Base-by-base conservation (phyloP, 2,329 filamentous ascomycete species). In the Ophiostoma piceae region DNA sequence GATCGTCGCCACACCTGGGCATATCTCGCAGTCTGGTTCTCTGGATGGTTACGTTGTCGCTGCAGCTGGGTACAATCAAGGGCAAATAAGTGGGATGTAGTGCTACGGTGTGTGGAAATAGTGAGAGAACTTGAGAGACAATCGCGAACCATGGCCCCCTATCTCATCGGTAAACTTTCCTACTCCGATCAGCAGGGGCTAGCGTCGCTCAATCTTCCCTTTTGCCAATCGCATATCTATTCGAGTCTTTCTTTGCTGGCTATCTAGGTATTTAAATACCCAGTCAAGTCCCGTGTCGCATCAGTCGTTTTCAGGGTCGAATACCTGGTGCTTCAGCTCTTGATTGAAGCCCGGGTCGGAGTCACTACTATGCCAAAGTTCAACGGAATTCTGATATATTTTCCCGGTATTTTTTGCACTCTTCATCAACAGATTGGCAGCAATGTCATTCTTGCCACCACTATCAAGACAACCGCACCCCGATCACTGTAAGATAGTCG, bases 181-280 rank as follows among this genome's bases (percentile, higher is more conserved):
- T 26, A 26, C 51, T 57, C 51, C 51, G 22, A 57, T 57, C n/a
- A 57, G 22, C 51, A 57, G 51, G 51, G 51, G 51, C 51, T 57
- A 57, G 22, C 22, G 51, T 57, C 51, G 51, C 8, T 57, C 51
- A 57, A 57, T 57, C 22, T 26, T 12, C 16, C 19, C 16, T 19
- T n/a, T n/a, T 6, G 6, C 16, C 43, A 4, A 19, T 47, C 43
- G 16, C 43, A 47, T 47, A 47, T 47, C 41, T 47, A 47, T 41
- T 9, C 39, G 39, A 14, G 39, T 41, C 0, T 4, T 47, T 16
- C 5, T 16, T 14, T 47, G 16, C 39, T 41, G 1, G 1, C 11
- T 2, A 41, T 41, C 39, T 41, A 47, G 1, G 43, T 47, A 47
- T 47, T 47, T 47, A 47, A 19, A 47, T 47, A 47, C 7, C 43